These are phyloP conservation scores for Trichoderma polysporum DNA, from an alignment of 2,329 filamentous ascomycete species.

Conservation along the genomic window DNA sequence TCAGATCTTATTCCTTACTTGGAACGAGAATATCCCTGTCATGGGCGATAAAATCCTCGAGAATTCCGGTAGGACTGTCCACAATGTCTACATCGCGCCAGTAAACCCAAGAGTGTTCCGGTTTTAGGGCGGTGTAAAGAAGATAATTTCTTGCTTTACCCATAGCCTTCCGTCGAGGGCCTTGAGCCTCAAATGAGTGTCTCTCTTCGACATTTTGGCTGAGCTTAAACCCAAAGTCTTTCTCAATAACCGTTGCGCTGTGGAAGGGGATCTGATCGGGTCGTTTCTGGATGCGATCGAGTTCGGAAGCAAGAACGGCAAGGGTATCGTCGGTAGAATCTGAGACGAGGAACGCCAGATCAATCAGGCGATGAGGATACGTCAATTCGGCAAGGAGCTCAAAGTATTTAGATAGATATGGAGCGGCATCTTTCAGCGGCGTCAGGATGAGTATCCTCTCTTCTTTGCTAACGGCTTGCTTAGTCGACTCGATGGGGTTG, in stretches of 20 bases:
- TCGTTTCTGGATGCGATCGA: conserved; percentile 83
- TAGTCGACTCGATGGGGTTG: conserved; percentile 79
- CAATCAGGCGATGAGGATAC: conserved; percentile 93
- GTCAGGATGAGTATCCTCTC: conserved; percentile 91
- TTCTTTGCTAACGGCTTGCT: conserved; percentile 73
- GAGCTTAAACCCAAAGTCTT: conserved; percentile 79
- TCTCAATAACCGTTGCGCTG: conserved; percentile 81
- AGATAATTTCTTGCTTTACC: conserved; percentile 90
- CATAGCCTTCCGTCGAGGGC: conserved; percentile 85
- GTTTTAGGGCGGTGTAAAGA: conserved; percentile 77
- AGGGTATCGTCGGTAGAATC: conserved; percentile 91
- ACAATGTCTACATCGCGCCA: conserved; percentile 98
- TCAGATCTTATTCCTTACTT: conserved; percentile 62
- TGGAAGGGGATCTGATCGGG: conserved; percentile 80
- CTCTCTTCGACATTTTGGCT: conserved; percentile 79
- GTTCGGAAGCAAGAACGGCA: conserved; percentile 78
- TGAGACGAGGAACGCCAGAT: conserved; percentile 90
- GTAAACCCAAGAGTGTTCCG: conserved; percentile 97
- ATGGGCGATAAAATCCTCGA: conserved; percentile 94
- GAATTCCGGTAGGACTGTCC: conserved; percentile 80
- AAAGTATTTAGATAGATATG: conserved; percentile 84
- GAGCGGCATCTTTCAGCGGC: conserved; percentile 84
- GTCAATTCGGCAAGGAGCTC: conserved; percentile 86
- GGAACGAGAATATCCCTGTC: conserved; percentile 91
- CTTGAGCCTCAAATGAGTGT: conserved; percentile 85